phyloP scores from a whole-genome alignment of 495 filamentous ascomycete genomes.

The Astrothelium subdiscretum region DNA sequence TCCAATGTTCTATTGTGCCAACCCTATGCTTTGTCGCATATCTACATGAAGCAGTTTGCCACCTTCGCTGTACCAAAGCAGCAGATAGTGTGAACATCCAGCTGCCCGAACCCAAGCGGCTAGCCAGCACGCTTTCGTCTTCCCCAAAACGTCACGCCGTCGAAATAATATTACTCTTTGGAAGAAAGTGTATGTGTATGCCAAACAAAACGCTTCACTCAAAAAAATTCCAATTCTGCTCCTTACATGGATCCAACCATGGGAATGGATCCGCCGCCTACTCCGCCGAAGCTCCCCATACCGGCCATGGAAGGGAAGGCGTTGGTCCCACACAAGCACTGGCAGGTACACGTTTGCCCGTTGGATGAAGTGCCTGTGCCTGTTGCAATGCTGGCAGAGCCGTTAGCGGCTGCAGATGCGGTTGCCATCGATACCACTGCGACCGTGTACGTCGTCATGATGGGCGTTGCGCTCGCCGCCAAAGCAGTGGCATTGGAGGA shows the following conservation, averaged over 20 bases:
- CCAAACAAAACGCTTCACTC: background rate
- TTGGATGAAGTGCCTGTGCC: conserved; percentile 14
- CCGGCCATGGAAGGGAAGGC: conserved; percentile 17
- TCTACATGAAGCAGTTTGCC: conserved; percentile 2
- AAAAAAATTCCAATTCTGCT: background rate
- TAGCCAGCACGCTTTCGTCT: background rate
- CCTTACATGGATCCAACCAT: background rate
- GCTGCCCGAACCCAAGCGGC: background rate
- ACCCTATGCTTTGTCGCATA: background rate
- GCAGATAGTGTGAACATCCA: conserved; percentile 1
- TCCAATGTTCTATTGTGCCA: background rate
- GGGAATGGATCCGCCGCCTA: background rate
- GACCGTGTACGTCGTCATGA: background rate
- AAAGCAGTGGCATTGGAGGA: background rate
- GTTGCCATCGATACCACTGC: background rate
- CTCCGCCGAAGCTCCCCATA: conserved; percentile 17
- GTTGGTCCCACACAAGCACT: conserved; percentile 22
- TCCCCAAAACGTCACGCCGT: background rate
- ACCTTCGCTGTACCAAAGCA: conserved; percentile 1
- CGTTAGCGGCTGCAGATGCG: background rate
- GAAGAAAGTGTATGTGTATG: background rate
- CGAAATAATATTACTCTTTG: background rate
- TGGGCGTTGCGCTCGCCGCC: background rate
- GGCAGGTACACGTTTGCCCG: conserved; percentile 19
- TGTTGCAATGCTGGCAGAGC: background rate